Conservation (phyloP, 768 basidiomycete genomes). For the Baorangia bicolor region DNA sequence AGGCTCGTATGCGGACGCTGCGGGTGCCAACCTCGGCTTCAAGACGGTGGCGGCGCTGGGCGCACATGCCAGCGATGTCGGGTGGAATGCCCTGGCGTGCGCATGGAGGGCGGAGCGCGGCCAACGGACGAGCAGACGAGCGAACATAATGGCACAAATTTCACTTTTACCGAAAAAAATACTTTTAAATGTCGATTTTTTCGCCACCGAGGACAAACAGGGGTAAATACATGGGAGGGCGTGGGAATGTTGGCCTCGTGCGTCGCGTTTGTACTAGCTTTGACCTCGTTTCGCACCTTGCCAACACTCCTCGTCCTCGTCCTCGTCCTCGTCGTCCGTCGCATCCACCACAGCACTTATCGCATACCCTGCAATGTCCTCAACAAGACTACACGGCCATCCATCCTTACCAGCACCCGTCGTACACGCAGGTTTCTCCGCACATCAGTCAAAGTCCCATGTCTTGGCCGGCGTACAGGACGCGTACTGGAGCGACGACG, state of each 20-base stretch:
- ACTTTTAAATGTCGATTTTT: neutral
- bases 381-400: conserved; percentile 57
- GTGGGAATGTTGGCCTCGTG: conserved; percentile 32
- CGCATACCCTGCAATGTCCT: conserved; percentile 39
- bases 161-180: neutral
- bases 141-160: conserved; percentile 12
- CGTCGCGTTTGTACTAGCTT: conserved; percentile 25
- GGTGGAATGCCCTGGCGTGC: conserved; percentile 13
- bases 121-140: conserved; percentile 27
- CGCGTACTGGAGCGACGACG: conserved; percentile 97
- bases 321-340: conserved; percentile 21
- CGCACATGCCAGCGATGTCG: conserved; percentile 9
- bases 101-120: conserved; percentile 14
- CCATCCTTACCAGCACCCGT: conserved; percentile 73
- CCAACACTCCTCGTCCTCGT: neutral
- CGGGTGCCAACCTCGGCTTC: conserved; percentile 6
- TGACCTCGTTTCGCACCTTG: conserved; percentile 18
- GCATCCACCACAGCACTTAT: neutral
- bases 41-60: conserved; percentile 9
- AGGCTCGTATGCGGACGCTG: conserved; percentile 1
- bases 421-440: conserved; percentile 65
- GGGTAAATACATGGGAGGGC: conserved; percentile 14
- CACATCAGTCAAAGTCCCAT: conserved; percentile 80
- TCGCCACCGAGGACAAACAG: conserved; percentile 21
- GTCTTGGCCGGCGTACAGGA: conserved; percentile 89